These are phyloP conservation scores for Pseudogymnoascus sp. DNA, from an alignment of 2,329 filamentous ascomycete species.

Conservation along the genomic window DNA sequence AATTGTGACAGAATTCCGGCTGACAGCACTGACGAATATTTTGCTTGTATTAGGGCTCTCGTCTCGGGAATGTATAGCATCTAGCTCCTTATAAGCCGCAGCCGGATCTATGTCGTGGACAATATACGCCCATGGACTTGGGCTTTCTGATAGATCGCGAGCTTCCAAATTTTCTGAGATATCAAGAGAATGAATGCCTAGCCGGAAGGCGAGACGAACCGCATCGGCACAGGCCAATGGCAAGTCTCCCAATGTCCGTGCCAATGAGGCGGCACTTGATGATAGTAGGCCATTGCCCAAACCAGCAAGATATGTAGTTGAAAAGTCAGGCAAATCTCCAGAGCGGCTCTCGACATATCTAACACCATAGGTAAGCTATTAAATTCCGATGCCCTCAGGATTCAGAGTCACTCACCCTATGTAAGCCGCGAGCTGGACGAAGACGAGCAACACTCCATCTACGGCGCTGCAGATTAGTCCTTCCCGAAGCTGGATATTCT, in stretches of 20 bases:
- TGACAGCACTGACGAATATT: background rate
- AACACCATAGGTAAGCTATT: background rate
- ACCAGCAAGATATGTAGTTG: background rate
- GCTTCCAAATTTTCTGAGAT: background rate
- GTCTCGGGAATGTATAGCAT: background rate
- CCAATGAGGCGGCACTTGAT: background rate
- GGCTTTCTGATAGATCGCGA: background rate
- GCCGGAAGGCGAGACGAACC: background rate
- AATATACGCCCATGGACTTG: background rate
- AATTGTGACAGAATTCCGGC: background rate
- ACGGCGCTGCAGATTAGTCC: background rate
- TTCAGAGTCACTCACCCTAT: background rate
- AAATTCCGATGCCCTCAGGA: background rate
- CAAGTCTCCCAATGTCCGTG: background rate
- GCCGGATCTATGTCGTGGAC: background rate
- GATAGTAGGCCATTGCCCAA: background rate
- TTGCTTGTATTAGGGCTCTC: background rate
- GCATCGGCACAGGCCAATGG: background rate
- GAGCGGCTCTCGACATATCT: background rate
- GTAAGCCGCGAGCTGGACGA: background rate
- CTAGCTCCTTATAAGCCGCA: background rate
- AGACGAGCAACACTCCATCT: background rate
- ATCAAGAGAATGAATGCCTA: background rate
- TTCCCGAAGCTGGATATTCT: background rate
- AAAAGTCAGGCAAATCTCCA: slow-evolving; percentile 9